Evolutionary conservation across 1,284 basidiomycete species (phyloP).

Genomic region (Gomphus sp.): DNA sequence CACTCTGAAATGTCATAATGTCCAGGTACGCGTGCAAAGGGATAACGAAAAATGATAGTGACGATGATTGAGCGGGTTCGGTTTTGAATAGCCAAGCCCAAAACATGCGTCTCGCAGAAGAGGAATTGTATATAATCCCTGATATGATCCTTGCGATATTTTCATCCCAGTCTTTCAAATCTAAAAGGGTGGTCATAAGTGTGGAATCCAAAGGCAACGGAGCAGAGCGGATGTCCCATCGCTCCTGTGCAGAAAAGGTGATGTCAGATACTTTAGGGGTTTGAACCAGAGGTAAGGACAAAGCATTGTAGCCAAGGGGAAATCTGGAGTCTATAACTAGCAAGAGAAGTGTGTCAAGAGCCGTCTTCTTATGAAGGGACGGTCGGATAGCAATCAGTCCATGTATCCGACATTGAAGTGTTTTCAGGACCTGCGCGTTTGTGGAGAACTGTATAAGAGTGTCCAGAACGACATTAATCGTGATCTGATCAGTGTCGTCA

Average conservation of each 20-base stretch:
- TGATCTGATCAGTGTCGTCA: not conserved
- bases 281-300: not conserved
- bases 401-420: not conserved
- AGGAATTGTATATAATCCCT: slow-evolving; percentile 9
- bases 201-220: not conserved
- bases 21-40: not conserved
- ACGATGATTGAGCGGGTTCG: not conserved
- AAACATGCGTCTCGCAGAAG: slow-evolving; percentile 2
- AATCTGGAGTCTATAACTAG: not conserved
- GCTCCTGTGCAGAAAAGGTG: slow-evolving; percentile 5
- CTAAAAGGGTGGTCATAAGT: slow-evolving; percentile 1
- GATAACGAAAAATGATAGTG: not conserved
- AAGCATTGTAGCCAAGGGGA: slow-evolving; percentile 10
- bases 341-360: not conserved
- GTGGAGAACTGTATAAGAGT: not conserved
- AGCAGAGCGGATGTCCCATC: slow-evolving; percentile 7
- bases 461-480: not conserved
- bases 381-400: not conserved
- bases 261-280: not conserved
- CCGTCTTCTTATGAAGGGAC: not conserved
- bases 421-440: not conserved
- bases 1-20: not conserved
- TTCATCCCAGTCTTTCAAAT: slow-evolving; percentile 6
- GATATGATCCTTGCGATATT: slow-evolving; percentile 6
- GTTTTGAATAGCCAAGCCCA: slow-evolving; percentile 6